phyloP scores from a whole-genome alignment of 1,284 basidiomycete genomes.

The Moesziomyces antarcticus region DNA sequence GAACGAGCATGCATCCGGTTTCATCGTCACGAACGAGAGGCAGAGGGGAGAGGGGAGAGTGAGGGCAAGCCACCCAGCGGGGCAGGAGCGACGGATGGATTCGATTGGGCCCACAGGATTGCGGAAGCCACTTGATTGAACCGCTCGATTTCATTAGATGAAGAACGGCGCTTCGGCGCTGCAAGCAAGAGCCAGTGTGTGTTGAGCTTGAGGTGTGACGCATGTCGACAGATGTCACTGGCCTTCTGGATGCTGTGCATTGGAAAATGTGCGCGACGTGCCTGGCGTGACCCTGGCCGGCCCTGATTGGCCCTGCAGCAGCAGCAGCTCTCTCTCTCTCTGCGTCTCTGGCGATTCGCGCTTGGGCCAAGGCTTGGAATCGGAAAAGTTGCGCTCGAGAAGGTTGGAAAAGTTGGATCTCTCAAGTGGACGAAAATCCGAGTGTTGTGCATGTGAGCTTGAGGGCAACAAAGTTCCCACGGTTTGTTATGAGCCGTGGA shows the following conservation, averaged over 20 bases:
- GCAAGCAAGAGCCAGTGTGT: too few relatives aligned
- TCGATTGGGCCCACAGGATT: not conserved
- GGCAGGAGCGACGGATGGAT: not conserved
- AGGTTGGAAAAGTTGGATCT: not conserved
- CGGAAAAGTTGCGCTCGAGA: too few relatives aligned
- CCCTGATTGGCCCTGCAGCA: too few relatives aligned
- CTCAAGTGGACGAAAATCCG: not conserved
- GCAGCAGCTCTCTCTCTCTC: too few relatives aligned
- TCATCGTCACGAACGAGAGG: not conserved
- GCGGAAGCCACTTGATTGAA: not conserved
- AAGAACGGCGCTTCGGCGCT: too few relatives aligned
- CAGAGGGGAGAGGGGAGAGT: too few relatives aligned
- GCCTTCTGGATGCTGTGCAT: not conserved
- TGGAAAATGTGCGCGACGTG: not conserved
- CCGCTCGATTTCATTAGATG: not conserved
- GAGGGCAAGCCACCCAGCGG: too few relatives aligned
- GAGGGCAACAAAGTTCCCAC: conserved; percentile 17
- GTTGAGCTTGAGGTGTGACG: conserved; percentile 6
- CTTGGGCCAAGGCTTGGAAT: too few relatives aligned
- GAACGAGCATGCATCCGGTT: not conserved
- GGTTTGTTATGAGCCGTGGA: conserved; percentile 6
- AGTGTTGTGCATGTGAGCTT: conserved; percentile 3
- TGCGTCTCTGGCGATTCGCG: too few relatives aligned
- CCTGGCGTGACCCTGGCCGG: too few relatives aligned
- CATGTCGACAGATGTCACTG: conserved; percentile 19